Percentiles rank a stretch among this genome's conserved stretches.
Conservation (phyloP, 805 yeast species). For the Torulaspora microellipsoides region DNA sequence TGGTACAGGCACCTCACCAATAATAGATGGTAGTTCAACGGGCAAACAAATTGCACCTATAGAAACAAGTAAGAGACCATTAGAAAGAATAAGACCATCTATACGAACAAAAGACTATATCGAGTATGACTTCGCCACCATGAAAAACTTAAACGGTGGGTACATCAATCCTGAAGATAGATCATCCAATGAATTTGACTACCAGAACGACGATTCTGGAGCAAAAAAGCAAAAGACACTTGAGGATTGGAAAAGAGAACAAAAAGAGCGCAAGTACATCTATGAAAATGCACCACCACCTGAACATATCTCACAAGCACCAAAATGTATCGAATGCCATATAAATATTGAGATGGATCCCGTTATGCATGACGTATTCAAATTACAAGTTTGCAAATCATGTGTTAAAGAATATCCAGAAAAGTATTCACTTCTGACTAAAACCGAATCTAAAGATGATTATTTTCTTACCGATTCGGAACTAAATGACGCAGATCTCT, state of each 20-base stretch:
- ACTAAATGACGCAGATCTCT: conserved; percentile 58
- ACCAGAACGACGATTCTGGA: conserved; percentile 30
- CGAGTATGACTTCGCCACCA: conserved; percentile 84
- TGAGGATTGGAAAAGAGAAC: conserved; percentile 55
- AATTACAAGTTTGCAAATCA: conserved; percentile 68
- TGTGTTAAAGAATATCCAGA: conserved; percentile 76
- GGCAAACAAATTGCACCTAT: neutral
- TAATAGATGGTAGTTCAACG: neutral
- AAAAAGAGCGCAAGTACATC: conserved; percentile 48
- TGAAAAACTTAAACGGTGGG: conserved; percentile 87
- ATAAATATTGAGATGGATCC: conserved; percentile 73
- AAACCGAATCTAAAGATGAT: conserved; percentile 92
- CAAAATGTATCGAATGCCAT: conserved; percentile 78
- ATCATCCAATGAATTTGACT: conserved; percentile 6
- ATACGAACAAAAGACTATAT: conserved; percentile 64
- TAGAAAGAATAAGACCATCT: conserved; percentile 39
- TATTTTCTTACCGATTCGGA: conserved; percentile 93
- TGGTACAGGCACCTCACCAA: too few species aligned
- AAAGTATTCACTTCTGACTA: conserved; percentile 84
- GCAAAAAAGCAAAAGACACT: conserved; percentile 38
- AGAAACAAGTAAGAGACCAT: conserved; percentile 18
- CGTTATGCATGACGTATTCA: conserved; percentile 62
- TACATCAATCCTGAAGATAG: conserved; percentile 43
- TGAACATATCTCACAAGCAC: conserved; percentile 63
- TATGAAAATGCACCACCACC: conserved; percentile 68